phyloP scores from a whole-genome alignment of 768 basidiomycete genomes.

The Termitomyces sp. region DNA sequence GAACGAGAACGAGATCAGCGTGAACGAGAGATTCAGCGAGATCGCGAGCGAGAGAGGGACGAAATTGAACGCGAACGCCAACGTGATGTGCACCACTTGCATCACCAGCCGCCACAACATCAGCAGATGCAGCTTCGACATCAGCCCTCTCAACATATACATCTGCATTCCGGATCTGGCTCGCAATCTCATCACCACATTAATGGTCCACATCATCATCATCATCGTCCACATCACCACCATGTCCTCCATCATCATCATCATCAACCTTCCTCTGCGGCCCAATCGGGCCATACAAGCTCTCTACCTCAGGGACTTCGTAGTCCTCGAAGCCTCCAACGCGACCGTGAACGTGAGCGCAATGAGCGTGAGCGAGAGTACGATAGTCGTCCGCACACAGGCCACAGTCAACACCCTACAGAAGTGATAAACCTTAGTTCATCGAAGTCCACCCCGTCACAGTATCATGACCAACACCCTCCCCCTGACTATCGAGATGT shows the following conservation, averaged over 20 bases:
- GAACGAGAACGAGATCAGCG: constrained; percentile 14
- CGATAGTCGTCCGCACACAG: constrained; percentile 25
- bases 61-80: constrained; percentile 19
- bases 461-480: constrained; percentile 25
- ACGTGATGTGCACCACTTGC: constrained; percentile 25
- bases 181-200: constrained; percentile 27
- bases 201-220: constrained; percentile 40
- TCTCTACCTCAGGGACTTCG: constrained; percentile 22
- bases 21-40: constrained; percentile 21
- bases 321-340: constrained; percentile 17
- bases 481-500: constrained; percentile 23
- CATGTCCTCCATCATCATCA: constrained; percentile 42
- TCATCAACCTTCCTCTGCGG: constrained; percentile 18
- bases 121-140: constrained; percentile 28
- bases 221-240: constrained; percentile 45
- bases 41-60: constrained; percentile 17
- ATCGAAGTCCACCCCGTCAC: constrained; percentile 21
- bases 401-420: constrained; percentile 35
- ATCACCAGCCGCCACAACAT: constrained; percentile 27
- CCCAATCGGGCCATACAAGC: constrained; percentile 19
- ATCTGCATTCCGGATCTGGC: constrained; percentile 22
- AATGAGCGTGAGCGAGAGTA: constrained; percentile 25
- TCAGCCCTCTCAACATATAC: constrained; percentile 23
- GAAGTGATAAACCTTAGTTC: constrained; percentile 48
- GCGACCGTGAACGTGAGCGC: constrained; percentile 19